Conservation (phyloP, 768 basidiomycete species). For the Dendrothele bispora region DNA sequence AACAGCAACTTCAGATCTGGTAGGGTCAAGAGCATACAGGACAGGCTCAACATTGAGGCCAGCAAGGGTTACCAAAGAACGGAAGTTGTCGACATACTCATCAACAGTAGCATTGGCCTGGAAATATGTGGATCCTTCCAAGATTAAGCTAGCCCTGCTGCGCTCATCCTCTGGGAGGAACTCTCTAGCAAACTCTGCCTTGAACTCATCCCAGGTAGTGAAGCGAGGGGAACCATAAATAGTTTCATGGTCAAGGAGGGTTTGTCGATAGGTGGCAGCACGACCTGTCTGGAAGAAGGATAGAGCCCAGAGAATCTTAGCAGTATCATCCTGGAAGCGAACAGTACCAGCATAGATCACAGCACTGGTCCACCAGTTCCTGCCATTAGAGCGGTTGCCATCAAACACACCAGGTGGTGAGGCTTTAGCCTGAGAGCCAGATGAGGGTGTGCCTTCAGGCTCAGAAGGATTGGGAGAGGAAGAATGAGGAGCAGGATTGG, state of each 20-base stretch:
- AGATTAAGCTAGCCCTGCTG: constrained; percentile 9
- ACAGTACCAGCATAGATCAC: too few relatives aligned
- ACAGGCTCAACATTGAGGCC: too few relatives aligned
- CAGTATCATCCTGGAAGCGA: background rate
- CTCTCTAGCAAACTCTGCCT: background rate
- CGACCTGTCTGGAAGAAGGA: background rate
- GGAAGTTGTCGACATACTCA: constrained; percentile 19
- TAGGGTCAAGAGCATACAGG: too few relatives aligned
- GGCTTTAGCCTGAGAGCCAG: too few relatives aligned
- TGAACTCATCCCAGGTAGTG: background rate
- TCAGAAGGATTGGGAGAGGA: too few relatives aligned
- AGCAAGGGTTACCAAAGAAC: constrained; percentile 9
- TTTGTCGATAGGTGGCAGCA: background rate
- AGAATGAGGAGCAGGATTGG: too few relatives aligned
- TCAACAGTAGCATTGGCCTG: constrained; percentile 11
- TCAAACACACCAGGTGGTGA: too few relatives aligned
- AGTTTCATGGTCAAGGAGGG: background rate
- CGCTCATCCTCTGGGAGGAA: constrained; percentile 12
- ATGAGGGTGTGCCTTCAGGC: too few relatives aligned
- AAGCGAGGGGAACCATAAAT: background rate
- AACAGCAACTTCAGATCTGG: too few relatives aligned
- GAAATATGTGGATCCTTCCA: constrained; percentile 3
- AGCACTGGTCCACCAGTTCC: too few relatives aligned
- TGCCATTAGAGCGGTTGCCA: too few relatives aligned
- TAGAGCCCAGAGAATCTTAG: background rate